phyloP scores from a whole-genome alignment of 768 basidiomycete genomes.

The Zangia roseola region DNA sequence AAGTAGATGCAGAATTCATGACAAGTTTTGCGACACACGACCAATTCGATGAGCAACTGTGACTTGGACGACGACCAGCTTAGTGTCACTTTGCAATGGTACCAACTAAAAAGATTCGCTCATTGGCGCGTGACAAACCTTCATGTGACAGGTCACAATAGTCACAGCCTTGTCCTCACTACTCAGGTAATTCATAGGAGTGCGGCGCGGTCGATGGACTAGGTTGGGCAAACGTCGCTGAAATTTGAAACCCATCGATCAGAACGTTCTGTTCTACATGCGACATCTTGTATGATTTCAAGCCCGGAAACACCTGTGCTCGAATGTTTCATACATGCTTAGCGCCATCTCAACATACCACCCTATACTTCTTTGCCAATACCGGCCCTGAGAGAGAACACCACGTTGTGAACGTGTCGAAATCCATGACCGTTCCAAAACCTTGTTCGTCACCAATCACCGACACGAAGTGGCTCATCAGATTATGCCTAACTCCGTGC shows the following conservation, averaged over 20 bases:
- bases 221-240: too few species aligned
- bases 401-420: slow-evolving; percentile 22
- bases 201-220: too few species aligned
- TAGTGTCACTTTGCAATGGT: slow-evolving; percentile 5
- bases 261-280: too few species aligned
- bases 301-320: too few species aligned
- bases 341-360: too few species aligned
- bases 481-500: slow-evolving; percentile 45
- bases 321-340: too few species aligned
- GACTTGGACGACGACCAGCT: background rate
- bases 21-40: slow-evolving; percentile 2
- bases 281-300: too few species aligned
- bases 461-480: slow-evolving; percentile 57
- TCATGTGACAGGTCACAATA: slow-evolving; percentile 21
- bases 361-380: too few species aligned
- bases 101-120: slow-evolving; percentile 18
- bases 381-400: slow-evolving; percentile 12
- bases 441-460: slow-evolving; percentile 39
- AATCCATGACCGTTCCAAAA: slow-evolving; percentile 44
- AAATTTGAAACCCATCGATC: too few species aligned
- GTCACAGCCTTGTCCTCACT: slow-evolving; percentile 5
- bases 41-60: slow-evolving; percentile 2
- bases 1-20: slow-evolving; percentile 29
- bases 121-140: slow-evolving; percentile 18
- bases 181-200: too few species aligned